phyloP scores from a whole-genome alignment of 805 yeast species.

The Kuraishia ogatae region DNA sequence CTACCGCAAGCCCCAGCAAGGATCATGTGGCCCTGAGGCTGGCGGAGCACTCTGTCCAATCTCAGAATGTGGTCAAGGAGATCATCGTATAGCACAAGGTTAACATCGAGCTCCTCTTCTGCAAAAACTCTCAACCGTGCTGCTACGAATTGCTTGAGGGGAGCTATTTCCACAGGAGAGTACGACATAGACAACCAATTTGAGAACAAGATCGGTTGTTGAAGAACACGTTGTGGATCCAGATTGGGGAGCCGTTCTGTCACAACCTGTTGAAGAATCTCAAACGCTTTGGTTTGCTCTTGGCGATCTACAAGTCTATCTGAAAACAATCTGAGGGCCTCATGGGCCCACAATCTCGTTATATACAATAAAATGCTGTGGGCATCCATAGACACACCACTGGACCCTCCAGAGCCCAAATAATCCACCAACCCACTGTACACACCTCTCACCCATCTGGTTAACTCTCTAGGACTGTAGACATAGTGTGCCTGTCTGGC shows the following conservation, averaged over 20 bases:
- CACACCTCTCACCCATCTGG: slow-evolving; percentile 81
- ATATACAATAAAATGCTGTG: slow-evolving; percentile 32
- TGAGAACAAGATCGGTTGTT: slow-evolving; percentile 55
- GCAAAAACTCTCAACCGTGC: slow-evolving; percentile 63
- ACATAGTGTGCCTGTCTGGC: slow-evolving; percentile 49
- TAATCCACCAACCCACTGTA: slow-evolving; percentile 28
- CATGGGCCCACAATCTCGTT: slow-evolving; percentile 70
- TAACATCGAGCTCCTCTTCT: slow-evolving; percentile 65
- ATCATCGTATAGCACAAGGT: slow-evolving; percentile 58
- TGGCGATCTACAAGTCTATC: slow-evolving; percentile 50
- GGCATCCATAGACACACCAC: slow-evolving; percentile 17
- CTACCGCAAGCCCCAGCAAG: slow-evolving; percentile 76
- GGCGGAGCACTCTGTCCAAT: slow-evolving; percentile 74
- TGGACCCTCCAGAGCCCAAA: background rate
- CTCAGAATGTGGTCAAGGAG: slow-evolving; percentile 67
- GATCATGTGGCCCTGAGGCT: slow-evolving; percentile 86
- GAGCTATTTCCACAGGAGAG: slow-evolving; percentile 39
- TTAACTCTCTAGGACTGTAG: slow-evolving; percentile 84
- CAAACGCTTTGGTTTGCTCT: slow-evolving; percentile 43
- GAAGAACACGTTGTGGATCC: slow-evolving; percentile 24
- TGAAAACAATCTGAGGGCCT: slow-evolving; percentile 66
- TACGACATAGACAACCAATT: slow-evolving; percentile 68
- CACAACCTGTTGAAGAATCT: slow-evolving; percentile 25
- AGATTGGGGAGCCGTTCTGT: slow-evolving; percentile 35
- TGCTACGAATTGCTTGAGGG: slow-evolving; percentile 42